These are phyloP conservation scores for Coemansia sp. DNA, from an alignment of 192 early-diverging fungal genomes.

Conservation along the genomic window DNA sequence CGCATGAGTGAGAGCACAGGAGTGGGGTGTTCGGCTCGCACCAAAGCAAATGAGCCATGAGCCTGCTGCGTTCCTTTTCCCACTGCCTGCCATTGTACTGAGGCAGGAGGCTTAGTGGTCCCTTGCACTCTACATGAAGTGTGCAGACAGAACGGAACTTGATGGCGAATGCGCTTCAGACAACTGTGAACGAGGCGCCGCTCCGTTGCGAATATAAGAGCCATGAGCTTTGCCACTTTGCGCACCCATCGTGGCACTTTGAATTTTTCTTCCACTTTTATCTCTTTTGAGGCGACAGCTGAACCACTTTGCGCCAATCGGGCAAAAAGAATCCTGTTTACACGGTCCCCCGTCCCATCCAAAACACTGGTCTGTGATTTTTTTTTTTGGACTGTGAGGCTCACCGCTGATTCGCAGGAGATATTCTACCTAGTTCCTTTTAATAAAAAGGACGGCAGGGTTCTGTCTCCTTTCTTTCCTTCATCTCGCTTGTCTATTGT, in stretches of 20 bases:
- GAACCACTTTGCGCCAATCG: not conserved
- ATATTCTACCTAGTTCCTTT: not conserved
- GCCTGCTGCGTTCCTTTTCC: not conserved
- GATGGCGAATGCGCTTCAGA: not conserved
- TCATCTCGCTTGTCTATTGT: not conserved
- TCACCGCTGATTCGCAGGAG: not conserved
- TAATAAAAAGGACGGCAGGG: not conserved
- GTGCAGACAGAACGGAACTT: not conserved
- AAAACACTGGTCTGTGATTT: not conserved
- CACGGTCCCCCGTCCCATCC: not conserved
- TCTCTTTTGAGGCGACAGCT: not conserved
- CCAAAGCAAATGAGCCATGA: not conserved
- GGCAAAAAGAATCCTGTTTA: not conserved
- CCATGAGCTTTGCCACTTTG: too few relatives aligned
- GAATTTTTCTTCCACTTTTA: not conserved
- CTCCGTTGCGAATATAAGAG: too few relatives aligned
- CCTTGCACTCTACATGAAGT: not conserved
- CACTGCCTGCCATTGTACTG: not conserved
- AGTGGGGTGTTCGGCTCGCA: not conserved
- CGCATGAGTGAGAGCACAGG: slow-evolving; percentile 7
- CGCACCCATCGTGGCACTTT: not conserved
- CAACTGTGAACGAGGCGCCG: not conserved
- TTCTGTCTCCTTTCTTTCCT: not conserved
- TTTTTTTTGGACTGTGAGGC: not conserved
- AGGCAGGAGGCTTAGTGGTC: not conserved